phyloP scores from a whole-genome alignment of 2,329 filamentous ascomycete genomes.

The Cucurbitaria berberidis region DNA sequence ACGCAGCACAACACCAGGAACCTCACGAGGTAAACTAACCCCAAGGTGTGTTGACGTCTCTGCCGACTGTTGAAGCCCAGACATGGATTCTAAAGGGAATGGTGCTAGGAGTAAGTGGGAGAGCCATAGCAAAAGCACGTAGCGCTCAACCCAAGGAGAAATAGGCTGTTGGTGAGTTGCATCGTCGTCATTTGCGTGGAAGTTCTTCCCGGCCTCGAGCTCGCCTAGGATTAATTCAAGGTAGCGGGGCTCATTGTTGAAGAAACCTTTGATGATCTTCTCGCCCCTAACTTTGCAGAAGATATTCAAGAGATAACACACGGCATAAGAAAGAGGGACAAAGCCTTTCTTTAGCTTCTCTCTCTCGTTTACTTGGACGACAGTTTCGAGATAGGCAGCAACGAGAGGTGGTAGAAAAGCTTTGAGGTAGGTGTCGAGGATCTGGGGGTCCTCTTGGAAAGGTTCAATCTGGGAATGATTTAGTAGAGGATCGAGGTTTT shows the following conservation, averaged over 20 bases:
- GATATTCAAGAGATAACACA: slow-evolving; percentile 81
- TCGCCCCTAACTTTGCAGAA: slow-evolving; percentile 94
- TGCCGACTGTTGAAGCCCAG: slow-evolving; percentile 52
- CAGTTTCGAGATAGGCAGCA: slow-evolving; percentile 74
- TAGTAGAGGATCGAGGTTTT: slow-evolving; percentile 4
- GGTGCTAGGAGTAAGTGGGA: slow-evolving; percentile 68
- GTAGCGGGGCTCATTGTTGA: slow-evolving; percentile 87
- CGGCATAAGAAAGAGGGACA: slow-evolving; percentile 57
- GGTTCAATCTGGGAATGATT: slow-evolving; percentile 67
- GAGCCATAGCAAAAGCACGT: slow-evolving; percentile 84
- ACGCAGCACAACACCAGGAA: slow-evolving; percentile 74
- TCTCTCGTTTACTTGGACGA: slow-evolving; percentile 56
- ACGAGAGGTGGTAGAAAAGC: slow-evolving; percentile 76
- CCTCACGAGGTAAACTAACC: slow-evolving; percentile 62
- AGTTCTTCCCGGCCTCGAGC: slow-evolving; percentile 66
- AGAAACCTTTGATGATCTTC: slow-evolving; percentile 88
- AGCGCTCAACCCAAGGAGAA: slow-evolving; percentile 80
- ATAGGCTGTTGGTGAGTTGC: slow-evolving; percentile 23
- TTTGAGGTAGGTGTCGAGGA: slow-evolving; percentile 84
- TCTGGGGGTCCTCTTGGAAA: slow-evolving; percentile 94
- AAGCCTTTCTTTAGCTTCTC: slow-evolving; percentile 28
- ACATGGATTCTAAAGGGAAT: slow-evolving; percentile 89
- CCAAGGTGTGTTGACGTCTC: slow-evolving; percentile 45
- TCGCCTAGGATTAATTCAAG: slow-evolving; percentile 80
- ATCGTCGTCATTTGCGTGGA: slow-evolving; percentile 15